Conservation (phyloP, 2,329 filamentous ascomycete genomes). For the Trichoderma hamatum region DNA sequence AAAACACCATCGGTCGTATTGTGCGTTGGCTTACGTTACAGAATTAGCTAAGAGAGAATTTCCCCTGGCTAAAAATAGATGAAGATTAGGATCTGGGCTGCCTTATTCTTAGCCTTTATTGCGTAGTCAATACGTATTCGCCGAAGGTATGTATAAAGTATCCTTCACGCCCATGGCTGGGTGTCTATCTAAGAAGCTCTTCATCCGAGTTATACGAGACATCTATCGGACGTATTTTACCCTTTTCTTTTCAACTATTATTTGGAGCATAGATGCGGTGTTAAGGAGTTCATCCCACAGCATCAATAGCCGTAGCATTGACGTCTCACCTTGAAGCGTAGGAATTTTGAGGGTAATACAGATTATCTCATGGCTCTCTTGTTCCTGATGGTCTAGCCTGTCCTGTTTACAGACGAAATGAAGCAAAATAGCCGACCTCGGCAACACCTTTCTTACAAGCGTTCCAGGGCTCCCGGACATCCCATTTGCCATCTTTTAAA, state of each 20-base stretch:
- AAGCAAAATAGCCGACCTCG: neutral
- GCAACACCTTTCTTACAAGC: neutral
- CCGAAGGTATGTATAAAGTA: neutral
- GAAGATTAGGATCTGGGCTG: neutral
- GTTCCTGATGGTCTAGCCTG: neutral
- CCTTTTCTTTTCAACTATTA: neutral
- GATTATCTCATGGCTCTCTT: neutral
- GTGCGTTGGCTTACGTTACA: neutral
- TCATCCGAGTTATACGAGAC: neutral
- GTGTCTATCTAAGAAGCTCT: neutral
- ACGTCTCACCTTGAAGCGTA: neutral
- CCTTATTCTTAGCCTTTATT: neutral
- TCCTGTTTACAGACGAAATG: neutral
- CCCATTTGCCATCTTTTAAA: neutral
- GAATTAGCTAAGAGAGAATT: neutral
- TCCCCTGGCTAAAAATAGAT: neutral
- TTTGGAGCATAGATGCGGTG: neutral
- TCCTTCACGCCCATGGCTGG: neutral
- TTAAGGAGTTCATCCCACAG: neutral
- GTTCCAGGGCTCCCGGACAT: neutral
- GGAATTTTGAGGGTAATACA: neutral
- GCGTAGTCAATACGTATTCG: neutral
- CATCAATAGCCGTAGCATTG: constrained; percentile 8
- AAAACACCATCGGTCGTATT: neutral
- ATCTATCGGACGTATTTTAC: neutral